Base-by-base conservation (phyloP, 2,329 filamentous ascomycete genomes). In the Gnomoniopsis sp. region DNA sequence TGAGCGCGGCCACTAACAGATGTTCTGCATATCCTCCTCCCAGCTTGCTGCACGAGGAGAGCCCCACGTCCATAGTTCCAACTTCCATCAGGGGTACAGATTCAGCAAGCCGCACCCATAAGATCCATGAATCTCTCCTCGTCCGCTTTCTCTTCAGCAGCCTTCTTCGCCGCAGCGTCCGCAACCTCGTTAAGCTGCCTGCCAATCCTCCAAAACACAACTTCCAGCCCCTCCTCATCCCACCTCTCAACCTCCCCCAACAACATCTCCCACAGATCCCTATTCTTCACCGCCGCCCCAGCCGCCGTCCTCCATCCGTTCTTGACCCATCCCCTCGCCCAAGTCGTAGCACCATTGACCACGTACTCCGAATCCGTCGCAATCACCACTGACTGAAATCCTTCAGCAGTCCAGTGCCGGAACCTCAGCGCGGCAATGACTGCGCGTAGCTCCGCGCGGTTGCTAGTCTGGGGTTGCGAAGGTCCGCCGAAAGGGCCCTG, bases 371-470 rank as follows among this genome's bases (percentile, higher is more conserved):
- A 83, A 64, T 85, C 79, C 0, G 80, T 82, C 2, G 81, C 82
- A 58, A 86, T 74, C 41, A 83, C 77, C 2, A 85, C 6, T 2
- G 67, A 68, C 12, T 59, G 43, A 68, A 71, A 69, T 56, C 76
- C 65, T 66, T 82, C 77, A 4, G 65, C 68, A 0, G 15, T n/a
- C 80, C 79, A 83, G 61, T 66, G 10, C 2, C 73, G 69, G 63
- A 73, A 77, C 30, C 75, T 70, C 23, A 84, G 71, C 3, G 77
- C 83, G 6, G 73, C 78, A 49, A 83, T 76, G 6, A 78, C 78
- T 6, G 81, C 81, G 15, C 81, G 81, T 7, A 86, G 74, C 66
- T 84, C 79, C 3, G 83, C 83, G 4, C 82, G 74, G 62, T 83
- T 81, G 70, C 74, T 83, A 21, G 74, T 83, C 59, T 79, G 76